Conservation (phyloP, 1,284 basidiomycete species). For the Gomphus bonarii region DNA sequence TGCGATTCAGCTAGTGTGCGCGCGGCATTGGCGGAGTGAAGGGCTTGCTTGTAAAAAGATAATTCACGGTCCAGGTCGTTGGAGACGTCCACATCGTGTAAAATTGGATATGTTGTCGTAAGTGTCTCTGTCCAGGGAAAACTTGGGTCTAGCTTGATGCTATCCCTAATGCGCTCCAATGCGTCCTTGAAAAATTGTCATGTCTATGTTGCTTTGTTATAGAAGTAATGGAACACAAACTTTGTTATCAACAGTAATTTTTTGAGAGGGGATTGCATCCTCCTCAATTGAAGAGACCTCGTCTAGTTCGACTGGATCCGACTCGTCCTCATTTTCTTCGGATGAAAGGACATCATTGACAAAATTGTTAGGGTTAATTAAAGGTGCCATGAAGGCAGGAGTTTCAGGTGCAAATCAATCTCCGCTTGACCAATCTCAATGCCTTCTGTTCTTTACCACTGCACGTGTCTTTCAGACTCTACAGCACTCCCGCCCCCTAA, state of each 20-base stretch:
- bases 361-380: constrained; percentile 15
- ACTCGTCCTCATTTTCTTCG: constrained; percentile 27
- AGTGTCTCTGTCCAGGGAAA: constrained; percentile 85
- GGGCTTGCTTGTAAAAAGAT: constrained; percentile 91
- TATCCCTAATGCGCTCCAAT: constrained; percentile 70
- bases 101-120: constrained; percentile 61
- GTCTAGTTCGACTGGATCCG: constrained; percentile 53
- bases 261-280: constrained; percentile 69
- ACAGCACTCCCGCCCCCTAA: constrained; percentile 65
- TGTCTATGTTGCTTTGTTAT: constrained; percentile 1
- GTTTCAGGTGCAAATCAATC: background rate
- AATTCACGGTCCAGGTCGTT: constrained; percentile 92
- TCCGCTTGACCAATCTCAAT: background rate
- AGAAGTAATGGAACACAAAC: constrained; percentile 29
- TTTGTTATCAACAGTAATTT: constrained; percentile 75
- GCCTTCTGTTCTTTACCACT: constrained; percentile 58
- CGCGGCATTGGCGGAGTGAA: constrained; percentile 73
- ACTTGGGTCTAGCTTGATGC: constrained; percentile 66
- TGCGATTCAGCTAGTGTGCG: constrained; percentile 65
- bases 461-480: constrained; percentile 53
- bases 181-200: constrained; percentile 45
- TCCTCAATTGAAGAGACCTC: constrained; percentile 67
- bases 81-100: constrained; percentile 69
- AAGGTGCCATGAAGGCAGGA: constrained; percentile 15
- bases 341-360: constrained; percentile 20